These are phyloP conservation scores for Alliaria petiolata DNA, from an alignment of 345 rosid genomes.

Conservation along the genomic window DNA sequence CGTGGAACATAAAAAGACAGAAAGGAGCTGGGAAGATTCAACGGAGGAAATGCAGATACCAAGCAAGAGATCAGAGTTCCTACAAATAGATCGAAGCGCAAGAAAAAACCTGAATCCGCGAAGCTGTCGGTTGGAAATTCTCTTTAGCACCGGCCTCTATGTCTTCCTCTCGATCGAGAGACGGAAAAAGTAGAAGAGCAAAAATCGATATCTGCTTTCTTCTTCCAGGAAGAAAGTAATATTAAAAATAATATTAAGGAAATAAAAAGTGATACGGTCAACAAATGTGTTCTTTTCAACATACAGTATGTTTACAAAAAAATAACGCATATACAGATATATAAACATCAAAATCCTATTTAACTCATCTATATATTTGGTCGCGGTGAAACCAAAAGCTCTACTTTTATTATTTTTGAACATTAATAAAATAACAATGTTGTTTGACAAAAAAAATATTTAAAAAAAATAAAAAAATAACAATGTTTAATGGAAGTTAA, in stretches of 20 bases:
- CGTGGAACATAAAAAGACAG: background rate
- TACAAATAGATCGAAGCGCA: conserved; percentile 3
- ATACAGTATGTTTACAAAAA: background rate
- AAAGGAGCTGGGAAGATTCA: conserved; percentile 12
- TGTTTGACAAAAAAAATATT: too few species aligned
- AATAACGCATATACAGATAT: too few species aligned
- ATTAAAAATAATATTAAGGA: background rate
- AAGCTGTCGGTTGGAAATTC: conserved; percentile 22
- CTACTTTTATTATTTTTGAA: too few species aligned
- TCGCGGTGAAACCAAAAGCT: background rate
- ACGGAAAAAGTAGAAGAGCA: conserved; percentile 21
- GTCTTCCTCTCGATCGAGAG: conserved; percentile 24
- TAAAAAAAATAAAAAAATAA: too few species aligned
- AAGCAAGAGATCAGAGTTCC: conserved; percentile 1
- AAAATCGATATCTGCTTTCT: conserved; percentile 8
- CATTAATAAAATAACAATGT: too few species aligned
- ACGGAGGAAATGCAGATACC: conserved; percentile 12
- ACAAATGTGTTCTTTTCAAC: background rate
- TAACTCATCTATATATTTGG: background rate
- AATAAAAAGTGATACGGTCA: conserved; percentile 22
- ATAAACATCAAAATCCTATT: background rate
- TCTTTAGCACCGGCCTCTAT: conserved; percentile 9
- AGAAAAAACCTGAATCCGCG: background rate
- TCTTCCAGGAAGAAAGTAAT: conserved; percentile 6
- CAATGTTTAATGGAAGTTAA: too few species aligned